These are phyloP conservation scores for Rhytidhysteron rufulum DNA, from an alignment of 2,329 filamentous ascomycete genomes.

Conservation along the genomic window DNA sequence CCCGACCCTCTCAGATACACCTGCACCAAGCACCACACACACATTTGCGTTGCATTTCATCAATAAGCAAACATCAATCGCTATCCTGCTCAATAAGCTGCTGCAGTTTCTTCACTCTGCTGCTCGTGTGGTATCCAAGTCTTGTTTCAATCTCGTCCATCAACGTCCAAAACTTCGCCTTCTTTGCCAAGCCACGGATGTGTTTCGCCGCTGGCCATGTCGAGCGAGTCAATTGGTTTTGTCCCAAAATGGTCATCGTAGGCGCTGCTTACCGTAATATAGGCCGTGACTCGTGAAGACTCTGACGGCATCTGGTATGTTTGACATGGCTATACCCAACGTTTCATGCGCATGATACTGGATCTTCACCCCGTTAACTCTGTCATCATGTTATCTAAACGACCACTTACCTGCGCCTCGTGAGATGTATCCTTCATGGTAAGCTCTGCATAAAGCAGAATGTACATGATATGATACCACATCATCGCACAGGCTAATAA, in stretches of 20 bases:
- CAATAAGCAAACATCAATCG: no score
- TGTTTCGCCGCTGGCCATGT: slow-evolving; percentile 26
- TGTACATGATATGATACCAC: slow-evolving; percentile 29
- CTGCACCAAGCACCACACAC: no score
- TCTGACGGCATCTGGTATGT: slow-evolving; percentile 27
- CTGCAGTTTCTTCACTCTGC: slow-evolving; percentile 24
- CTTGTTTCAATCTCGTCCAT: slow-evolving; percentile 27
- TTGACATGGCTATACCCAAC: slow-evolving; percentile 27
- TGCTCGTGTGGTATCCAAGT: slow-evolving; percentile 27
- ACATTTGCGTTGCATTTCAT: no score
- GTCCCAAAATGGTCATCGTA: not conserved
- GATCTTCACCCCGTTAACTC: slow-evolving; percentile 7
- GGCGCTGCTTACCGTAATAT: slow-evolving; percentile 22
- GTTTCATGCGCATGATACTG: slow-evolving; percentile 28
- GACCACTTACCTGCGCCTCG: slow-evolving; percentile 7
- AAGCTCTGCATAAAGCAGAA: slow-evolving; percentile 30
- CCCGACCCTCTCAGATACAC: no score
- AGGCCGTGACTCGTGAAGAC: slow-evolving; percentile 30
- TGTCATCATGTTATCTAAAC: not conserved
- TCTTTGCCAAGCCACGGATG: slow-evolving; percentile 27
- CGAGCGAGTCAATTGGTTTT: not conserved
- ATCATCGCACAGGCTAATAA: slow-evolving; percentile 22
- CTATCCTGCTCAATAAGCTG: slow-evolving; percentile 14
- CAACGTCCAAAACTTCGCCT: slow-evolving; percentile 30
- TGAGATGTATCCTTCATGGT: slow-evolving; percentile 22